A percentile compares a stretch with the other conserved stretches of the same genome.
phyloP scores from a whole-genome alignment of 2,329 filamentous ascomycete genomes.

The Coleophoma crateriformis region DNA sequence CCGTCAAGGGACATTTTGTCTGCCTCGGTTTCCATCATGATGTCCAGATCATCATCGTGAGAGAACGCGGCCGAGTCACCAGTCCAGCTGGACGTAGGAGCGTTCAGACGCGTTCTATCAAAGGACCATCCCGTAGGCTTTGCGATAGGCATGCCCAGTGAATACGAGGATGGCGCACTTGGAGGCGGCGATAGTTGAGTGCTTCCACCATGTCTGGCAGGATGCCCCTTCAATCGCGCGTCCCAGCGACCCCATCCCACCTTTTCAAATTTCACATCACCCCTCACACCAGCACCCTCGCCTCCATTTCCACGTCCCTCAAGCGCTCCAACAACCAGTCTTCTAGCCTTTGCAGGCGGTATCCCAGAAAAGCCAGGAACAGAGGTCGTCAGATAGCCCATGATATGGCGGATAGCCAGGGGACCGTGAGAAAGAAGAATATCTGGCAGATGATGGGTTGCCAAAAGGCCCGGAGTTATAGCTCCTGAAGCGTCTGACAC shows the following conservation, averaged over 20 bases:
- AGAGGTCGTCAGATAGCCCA: conserved; percentile 87
- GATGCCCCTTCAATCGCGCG: conserved; percentile 67
- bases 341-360: conserved; percentile 80
- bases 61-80: conserved; percentile 73
- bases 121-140: conserved; percentile 36
- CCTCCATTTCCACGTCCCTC: conserved; percentile 64
- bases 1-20: conserved; percentile 92
- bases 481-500: conserved; percentile 66
- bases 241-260: conserved; percentile 98
- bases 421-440: conserved; percentile 88
- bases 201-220: conserved; percentile 33
- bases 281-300: conserved; percentile 55
- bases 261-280: conserved; percentile 84
- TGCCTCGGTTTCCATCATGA: conserved; percentile 76
- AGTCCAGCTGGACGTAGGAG: conserved; percentile 55
- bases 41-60: conserved; percentile 57
- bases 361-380: conserved; percentile 91
- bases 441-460: conserved; percentile 83
- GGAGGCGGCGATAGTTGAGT: conserved; percentile 35
- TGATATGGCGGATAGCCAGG: conserved; percentile 89
- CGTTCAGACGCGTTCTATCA: conserved; percentile 43
- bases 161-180: conserved; percentile 36
- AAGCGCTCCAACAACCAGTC: conserved; percentile 85
- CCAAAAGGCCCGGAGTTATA: conserved; percentile 81
- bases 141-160: conserved; percentile 51